Percentiles rank a stretch among this genome's conserved stretches.
Evolutionary conservation across 2,329 filamentous ascomycete species (phyloP).

Genomic region (Sporothrix brunneoviolacea): DNA sequence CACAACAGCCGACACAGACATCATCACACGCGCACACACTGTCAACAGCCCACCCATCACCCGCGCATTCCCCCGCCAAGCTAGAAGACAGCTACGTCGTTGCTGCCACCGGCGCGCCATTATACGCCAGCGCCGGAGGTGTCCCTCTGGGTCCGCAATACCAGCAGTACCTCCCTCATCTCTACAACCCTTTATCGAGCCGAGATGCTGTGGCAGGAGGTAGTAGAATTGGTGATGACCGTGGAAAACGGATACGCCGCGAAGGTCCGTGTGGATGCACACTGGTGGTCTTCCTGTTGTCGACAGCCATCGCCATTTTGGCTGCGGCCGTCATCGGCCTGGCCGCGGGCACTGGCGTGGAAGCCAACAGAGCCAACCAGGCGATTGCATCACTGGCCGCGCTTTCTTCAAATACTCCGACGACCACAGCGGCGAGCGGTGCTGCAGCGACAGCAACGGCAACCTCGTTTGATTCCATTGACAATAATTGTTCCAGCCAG

Average conservation of each 20-base stretch:
- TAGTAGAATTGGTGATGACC: too few species aligned
- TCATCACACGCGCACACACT: neutral
- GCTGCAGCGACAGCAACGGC: too few species aligned
- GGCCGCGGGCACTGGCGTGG: constrained; percentile 38
- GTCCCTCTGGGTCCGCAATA: neutral
- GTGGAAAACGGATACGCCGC: too few species aligned
- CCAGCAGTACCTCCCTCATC: too few species aligned
- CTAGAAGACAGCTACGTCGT: too few species aligned
- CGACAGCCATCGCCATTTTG: constrained; percentile 33
- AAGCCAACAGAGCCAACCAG: constrained; percentile 32
- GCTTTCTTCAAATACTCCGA: too few species aligned
- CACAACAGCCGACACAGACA: neutral
- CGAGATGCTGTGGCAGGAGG: too few species aligned
- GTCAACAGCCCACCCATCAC: neutral
- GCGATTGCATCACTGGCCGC: constrained; percentile 20
- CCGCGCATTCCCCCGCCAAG: too few species aligned
- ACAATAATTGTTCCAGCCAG: constrained; percentile 34
- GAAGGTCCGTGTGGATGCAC: constrained; percentile 30
- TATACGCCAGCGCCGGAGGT: neutral
- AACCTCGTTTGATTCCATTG: constrained; percentile 27
- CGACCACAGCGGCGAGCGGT: too few species aligned
- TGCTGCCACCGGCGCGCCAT: neutral
- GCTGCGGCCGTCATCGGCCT: constrained; percentile 37
- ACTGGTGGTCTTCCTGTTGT: constrained; percentile 34
- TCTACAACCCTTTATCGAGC: too few species aligned